Conservation (phyloP, 2,329 filamentous ascomycete species). For the Clonostachys rosea region DNA sequence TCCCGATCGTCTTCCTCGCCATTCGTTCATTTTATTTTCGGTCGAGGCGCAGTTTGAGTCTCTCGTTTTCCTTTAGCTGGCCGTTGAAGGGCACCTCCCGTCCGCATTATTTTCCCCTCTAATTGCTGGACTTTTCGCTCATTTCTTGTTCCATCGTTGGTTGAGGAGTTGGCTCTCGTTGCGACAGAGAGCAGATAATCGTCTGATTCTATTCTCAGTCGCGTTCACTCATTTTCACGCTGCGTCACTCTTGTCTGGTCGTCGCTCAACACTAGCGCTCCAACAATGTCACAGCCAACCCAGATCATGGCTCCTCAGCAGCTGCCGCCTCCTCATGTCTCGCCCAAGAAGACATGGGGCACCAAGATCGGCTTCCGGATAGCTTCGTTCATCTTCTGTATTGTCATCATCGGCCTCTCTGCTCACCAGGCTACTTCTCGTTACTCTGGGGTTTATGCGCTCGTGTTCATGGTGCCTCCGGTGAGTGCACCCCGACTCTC, state of each 20-base stretch:
- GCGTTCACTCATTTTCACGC: no score
- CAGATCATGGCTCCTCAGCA: not conserved
- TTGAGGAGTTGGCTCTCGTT: no score
- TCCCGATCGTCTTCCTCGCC: not conserved
- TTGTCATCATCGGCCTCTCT: constrained; percentile 3
- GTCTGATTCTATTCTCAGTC: no score
- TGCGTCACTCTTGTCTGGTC: no score
- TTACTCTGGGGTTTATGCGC: not conserved
- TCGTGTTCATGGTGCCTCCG: constrained; percentile 2
- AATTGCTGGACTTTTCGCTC: no score
- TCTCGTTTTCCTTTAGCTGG: not conserved
- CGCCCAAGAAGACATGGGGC: constrained; percentile 2
- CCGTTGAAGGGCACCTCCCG: no score
- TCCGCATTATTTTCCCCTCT: no score
- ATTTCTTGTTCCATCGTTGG: no score
- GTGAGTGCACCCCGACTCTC: not conserved
- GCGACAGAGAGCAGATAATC: no score
- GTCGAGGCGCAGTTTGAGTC: not conserved
- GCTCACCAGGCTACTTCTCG: not conserved
- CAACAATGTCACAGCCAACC: no score
- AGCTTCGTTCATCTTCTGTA: constrained; percentile 2
- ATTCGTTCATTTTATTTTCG: not conserved
- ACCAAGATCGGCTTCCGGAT: constrained; percentile 2
- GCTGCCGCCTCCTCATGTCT: constrained; percentile 2
- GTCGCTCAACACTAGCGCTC: no score